A percentile compares a stretch with the other conserved stretches of the same genome.
Evolutionary conservation across 805 yeast genomes (phyloP).

Genomic region (Metschnikowia colocasiae): DNA sequence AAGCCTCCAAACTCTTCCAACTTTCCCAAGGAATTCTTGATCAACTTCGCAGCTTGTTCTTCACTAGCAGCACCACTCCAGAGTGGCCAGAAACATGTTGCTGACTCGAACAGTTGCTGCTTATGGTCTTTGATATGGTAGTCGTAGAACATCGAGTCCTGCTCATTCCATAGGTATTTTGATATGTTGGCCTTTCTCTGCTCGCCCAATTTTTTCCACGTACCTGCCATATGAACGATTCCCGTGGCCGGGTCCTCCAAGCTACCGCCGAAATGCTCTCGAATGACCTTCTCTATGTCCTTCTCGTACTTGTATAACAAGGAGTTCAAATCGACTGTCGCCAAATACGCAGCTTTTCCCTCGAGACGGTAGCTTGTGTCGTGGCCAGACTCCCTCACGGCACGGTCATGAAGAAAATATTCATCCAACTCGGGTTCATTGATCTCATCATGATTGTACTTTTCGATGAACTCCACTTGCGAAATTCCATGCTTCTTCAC

Average conservation of each 20-base stretch:
- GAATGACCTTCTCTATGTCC: slow-evolving; percentile 70
- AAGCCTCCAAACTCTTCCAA: slow-evolving; percentile 88
- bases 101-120: slow-evolving; percentile 72
- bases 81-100: slow-evolving; percentile 88
- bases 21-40: slow-evolving; percentile 54
- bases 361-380: slow-evolving; percentile 90
- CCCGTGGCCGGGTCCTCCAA: slow-evolving; percentile 25
- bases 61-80: slow-evolving; percentile 71
- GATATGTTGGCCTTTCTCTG: slow-evolving; percentile 53
- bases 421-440: slow-evolving; percentile 81
- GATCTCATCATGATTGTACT: slow-evolving; percentile 63
- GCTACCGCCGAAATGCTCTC: slow-evolving; percentile 50
- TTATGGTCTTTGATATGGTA: slow-evolving; percentile 59
- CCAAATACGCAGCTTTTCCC: slow-evolving; percentile 83
- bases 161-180: slow-evolving; percentile 80
- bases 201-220: slow-evolving; percentile 63
- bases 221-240: slow-evolving; percentile 42
- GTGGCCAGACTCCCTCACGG: slow-evolving; percentile 94
- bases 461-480: slow-evolving; percentile 58
- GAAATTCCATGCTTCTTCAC: slow-evolving; percentile 55
- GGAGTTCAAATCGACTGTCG: slow-evolving; percentile 86
- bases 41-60: slow-evolving; percentile 65
- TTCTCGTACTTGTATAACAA: slow-evolving; percentile 83
- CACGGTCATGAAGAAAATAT: slow-evolving; percentile 87
- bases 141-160: slow-evolving; percentile 75